phyloP scores from a whole-genome alignment of 2,329 filamentous ascomycete genomes.

The Scopulariopsis brevicaulis region DNA sequence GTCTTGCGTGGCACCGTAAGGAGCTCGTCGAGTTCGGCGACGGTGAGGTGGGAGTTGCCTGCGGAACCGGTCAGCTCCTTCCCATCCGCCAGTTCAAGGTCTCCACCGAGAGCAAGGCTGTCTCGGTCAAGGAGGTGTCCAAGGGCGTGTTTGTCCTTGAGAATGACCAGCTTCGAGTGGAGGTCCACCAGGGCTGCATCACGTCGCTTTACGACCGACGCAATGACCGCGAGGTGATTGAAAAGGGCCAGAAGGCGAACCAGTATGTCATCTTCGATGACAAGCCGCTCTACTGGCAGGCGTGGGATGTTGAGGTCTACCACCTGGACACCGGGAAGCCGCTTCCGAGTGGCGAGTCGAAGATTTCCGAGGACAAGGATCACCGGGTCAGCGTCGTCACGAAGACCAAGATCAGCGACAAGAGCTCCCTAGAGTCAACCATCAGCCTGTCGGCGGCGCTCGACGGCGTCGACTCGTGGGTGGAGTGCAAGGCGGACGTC shows the following conservation, averaged over 20 bases:
- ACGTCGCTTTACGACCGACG: slow-evolving; percentile 71
- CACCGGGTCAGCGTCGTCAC: slow-evolving; percentile 75
- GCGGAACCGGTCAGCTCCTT: slow-evolving; percentile 41
- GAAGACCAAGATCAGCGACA: slow-evolving; percentile 75
- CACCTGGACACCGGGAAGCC: slow-evolving; percentile 80
- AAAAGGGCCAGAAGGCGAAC: slow-evolving; percentile 65
- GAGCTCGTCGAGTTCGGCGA: slow-evolving; percentile 58
- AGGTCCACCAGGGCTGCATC: slow-evolving; percentile 65
- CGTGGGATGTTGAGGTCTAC: slow-evolving; percentile 96
- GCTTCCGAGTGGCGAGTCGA: slow-evolving; percentile 55
- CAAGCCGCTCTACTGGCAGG: slow-evolving; percentile 94
- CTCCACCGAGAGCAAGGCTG: slow-evolving; percentile 30
- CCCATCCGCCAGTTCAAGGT: slow-evolving; percentile 37
- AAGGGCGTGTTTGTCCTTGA: slow-evolving; percentile 64
- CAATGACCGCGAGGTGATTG: slow-evolving; percentile 66
- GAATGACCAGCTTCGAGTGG: slow-evolving; percentile 66
- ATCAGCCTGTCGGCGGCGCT: slow-evolving; percentile 66
- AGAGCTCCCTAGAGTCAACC: slow-evolving; percentile 77
- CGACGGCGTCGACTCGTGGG: slow-evolving; percentile 51
- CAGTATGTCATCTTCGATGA: slow-evolving; percentile 94
- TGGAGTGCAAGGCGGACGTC: slow-evolving; percentile 77
- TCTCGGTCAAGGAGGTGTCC: slow-evolving; percentile 36
- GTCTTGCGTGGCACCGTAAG: slow-evolving; percentile 72
- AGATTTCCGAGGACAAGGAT: slow-evolving; percentile 58
- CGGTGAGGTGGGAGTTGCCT: slow-evolving; percentile 40